Evolutionary conservation across 306 rosid genomes (phyloP).

Genomic region (Sesbania bispinosa): DNA sequence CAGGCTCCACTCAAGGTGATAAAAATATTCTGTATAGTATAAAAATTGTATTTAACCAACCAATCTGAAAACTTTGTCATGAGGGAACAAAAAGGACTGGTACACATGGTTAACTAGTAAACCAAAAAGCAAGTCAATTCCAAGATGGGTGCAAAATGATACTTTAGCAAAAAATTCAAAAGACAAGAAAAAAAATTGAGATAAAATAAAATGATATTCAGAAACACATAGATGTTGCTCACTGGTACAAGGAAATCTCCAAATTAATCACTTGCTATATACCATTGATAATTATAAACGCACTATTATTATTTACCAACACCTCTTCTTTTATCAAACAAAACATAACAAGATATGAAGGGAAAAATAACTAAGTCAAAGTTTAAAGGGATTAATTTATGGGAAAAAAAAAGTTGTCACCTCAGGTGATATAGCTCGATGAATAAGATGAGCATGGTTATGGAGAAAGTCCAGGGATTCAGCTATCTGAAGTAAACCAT

Average conservation of each 20-base stretch:
- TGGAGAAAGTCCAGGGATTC: conserved; percentile 94
- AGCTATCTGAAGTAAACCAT: conserved; percentile 92
- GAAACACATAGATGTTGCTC: neutral
- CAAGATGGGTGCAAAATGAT: neutral
- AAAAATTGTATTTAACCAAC: conserved; percentile 10
- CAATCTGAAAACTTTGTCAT: conserved; percentile 12
- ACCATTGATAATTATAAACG: neutral
- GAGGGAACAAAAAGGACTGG: neutral
- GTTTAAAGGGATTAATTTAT: neutral
- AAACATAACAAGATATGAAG: neutral
- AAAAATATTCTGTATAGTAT: conserved; percentile 71
- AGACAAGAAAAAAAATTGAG: neutral
- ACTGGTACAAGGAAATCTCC: neutral
- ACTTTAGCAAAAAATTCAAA: neutral
- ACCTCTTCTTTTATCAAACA: neutral
- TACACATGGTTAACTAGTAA: neutral
- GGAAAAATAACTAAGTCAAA: conserved; percentile 2
- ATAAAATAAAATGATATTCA: neutral
- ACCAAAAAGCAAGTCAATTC: neutral
- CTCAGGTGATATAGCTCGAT: conserved; percentile 94
- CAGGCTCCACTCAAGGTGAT: conserved; percentile 98
- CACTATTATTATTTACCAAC: neutral
- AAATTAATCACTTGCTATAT: neutral
- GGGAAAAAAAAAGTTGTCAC: conserved; percentile 26
- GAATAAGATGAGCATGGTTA: conserved; percentile 85